Base-by-base conservation (phyloP, 139 green algal genomes). In the Chlorella ohadii region DNA sequence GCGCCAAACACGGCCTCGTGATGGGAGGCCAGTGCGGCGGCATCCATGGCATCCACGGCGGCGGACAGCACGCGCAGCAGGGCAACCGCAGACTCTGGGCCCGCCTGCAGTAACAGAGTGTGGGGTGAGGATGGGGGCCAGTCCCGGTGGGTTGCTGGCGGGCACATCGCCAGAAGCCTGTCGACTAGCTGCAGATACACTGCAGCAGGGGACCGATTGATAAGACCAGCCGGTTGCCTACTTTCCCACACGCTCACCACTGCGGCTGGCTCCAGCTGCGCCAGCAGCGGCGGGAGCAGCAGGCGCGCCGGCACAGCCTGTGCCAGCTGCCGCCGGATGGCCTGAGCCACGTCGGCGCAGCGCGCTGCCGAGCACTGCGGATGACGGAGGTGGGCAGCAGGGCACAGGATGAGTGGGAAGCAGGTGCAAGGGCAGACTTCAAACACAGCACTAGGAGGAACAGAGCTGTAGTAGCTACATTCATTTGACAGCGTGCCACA, bases 251-350 rank as follows among this genome's bases (percentile, higher is more conserved):
- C 65, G 27, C 68, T 12, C 67, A 86, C 80, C 76, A 85, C 80
- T 11, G 91, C 65, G 1, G 90, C 84, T 27, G 61, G 25, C 12
- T 89, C 76, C 82, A 94, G 87, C 27, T 90, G 86, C 13, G 31
- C 83, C 47, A 89, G 63, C n/a, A 98, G 84, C 9, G 94, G 87
- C 11, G 85, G 79, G 39, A 98, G 84, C 80, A 98, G 90, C 73
- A 98, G 87, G 1, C 94, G 86, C 16, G 94, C 27, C 4, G 93
- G 89, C 5, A 96, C 77, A 23, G 63, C 59, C 0, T 38, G 41
- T 7, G 93, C 77, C 78, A 96, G 79, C 6, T 57, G 59, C 15
- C 6, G 56, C 31, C 92, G 81, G 66, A 92, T 81, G n/a, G 23
- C 39, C 9, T 79, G 67, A 4, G 89, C 90, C 19, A 81, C 68